These are phyloP conservation scores for Komagataella ulmi DNA, from an alignment of 805 yeast species.

Conservation along the genomic window DNA sequence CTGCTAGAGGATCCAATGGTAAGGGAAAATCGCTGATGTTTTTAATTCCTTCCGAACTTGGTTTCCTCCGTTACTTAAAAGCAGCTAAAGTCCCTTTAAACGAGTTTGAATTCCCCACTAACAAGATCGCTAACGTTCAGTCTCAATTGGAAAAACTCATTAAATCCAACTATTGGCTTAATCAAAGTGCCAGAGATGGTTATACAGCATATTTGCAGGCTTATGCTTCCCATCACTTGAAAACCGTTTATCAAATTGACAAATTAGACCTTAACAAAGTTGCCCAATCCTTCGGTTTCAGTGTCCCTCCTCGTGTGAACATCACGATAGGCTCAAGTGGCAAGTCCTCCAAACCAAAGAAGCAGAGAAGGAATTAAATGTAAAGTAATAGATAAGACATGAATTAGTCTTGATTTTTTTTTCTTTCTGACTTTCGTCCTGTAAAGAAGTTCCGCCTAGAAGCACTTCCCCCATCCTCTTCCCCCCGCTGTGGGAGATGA, in stretches of 20 bases:
- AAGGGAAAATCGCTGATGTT: conserved; percentile 94
- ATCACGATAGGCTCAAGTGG: conserved; percentile 84
- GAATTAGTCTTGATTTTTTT: background rate
- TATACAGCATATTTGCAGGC: conserved; percentile 95
- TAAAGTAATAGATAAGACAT: background rate
- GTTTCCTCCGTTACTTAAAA: conserved; percentile 86
- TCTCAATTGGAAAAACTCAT: conserved; percentile 84
- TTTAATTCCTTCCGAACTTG: conserved; percentile 85
- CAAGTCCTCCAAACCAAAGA: background rate
- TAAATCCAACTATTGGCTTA: conserved; percentile 84
- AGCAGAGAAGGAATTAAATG: background rate
- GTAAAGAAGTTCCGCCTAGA: background rate
- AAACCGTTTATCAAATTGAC: conserved; percentile 93
- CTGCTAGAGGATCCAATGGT: conserved; percentile 87
- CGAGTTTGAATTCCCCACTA: conserved; percentile 92
- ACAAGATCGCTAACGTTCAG: conserved; percentile 93
- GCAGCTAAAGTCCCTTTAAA: conserved; percentile 96
- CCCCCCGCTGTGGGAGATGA: background rate
- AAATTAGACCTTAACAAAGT: conserved; percentile 89
- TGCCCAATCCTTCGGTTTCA: conserved; percentile 90
- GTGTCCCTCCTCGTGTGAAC: conserved; percentile 92
- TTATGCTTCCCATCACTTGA: conserved; percentile 90
- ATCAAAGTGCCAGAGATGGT: conserved; percentile 94
- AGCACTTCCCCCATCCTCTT: background rate
- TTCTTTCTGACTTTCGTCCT: background rate